These are phyloP conservation scores for Rhodotorula sp. DNA, from an alignment of 1,284 basidiomycete genomes.

Conservation along the genomic window DNA sequence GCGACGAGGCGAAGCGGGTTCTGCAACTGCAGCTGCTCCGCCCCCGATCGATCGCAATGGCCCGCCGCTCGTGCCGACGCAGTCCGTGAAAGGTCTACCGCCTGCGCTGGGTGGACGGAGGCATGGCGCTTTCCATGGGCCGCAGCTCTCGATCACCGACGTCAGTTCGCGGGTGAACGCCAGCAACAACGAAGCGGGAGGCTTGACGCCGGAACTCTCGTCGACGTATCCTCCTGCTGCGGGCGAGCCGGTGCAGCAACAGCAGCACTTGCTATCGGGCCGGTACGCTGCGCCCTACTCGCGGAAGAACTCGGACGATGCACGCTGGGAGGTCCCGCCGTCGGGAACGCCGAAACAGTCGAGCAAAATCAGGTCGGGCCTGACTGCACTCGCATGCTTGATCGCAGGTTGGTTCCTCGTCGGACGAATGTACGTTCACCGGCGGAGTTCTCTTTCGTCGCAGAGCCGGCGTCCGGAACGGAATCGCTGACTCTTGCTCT, in stretches of 20 bases:
- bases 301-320: not conserved
- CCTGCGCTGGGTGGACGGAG: too few relatives aligned
- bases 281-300: not conserved
- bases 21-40: too few relatives aligned
- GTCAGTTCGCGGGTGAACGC: not conserved
- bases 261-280: not conserved
- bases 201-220: too few relatives aligned
- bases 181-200: not conserved
- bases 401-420: not conserved
- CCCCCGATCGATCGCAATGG: too few relatives aligned
- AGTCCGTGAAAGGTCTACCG: too few relatives aligned
- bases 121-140: not conserved
- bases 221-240: not conserved
- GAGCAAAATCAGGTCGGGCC: conserved; percentile 26
- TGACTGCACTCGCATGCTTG: conserved; percentile 4
- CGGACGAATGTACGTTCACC: not conserved
- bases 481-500: not conserved
- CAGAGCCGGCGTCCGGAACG: not conserved
- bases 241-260: not conserved
- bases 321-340: conserved; percentile 7
- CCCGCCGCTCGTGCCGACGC: too few relatives aligned
- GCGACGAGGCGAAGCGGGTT: too few relatives aligned
- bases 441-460: too few relatives aligned
- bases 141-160: not conserved
- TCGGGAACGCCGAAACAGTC: conserved; percentile 12